Evolutionary conservation across 2,329 filamentous ascomycete species (phyloP), one percentile per base, ranked within the genome.

Genomic region (Colletotrichum orchidophilum): DNA sequence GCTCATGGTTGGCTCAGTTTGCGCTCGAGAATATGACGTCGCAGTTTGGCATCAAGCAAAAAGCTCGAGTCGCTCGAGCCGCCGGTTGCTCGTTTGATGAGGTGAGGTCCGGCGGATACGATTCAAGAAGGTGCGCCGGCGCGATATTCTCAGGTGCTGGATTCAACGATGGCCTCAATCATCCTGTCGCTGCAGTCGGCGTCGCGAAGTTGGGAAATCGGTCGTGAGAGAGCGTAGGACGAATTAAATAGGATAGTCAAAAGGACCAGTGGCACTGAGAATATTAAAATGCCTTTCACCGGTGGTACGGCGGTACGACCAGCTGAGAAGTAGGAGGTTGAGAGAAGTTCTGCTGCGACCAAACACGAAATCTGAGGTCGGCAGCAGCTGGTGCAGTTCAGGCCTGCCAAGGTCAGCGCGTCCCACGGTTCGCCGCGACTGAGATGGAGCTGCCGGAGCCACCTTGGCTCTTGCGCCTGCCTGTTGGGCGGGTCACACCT

Each of bases 381-480:
- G 52, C 64, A 68, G 64, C 27, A 54, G 52, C 50, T 71, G 68
- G 27, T 68, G 49, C 39, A 49, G 63, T 54, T 70, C 63, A 62
- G 63, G 67, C 61, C 55, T 65, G 52, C 58, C 50, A 55, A 33
- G 57, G 64, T 68, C 69, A 71, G 64, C 69, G 69, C 69, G 69
- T 68, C 66, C 63, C 65, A 71, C 58, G 64, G 64, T 58, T 68
- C 53, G 69, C 68, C 60, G 69, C 69, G 69, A 71, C 58, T 58
- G 55, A 58, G 64, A 70, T 70, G 67, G 67, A 71, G 69, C 69
- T 71, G 58, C 64, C 61, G 46, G 61, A 60, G 54, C 66, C 65
- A 68, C 64, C 52, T 62, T 67, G 58, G 57, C 58, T 52, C 55
- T 12, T 59, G 64, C 58, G 58, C 64, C 64, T n/a, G 21, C 15